These are phyloP conservation scores for Penicillium nordicum DNA, from an alignment of 2,329 filamentous ascomycete species.

Conservation along the genomic window DNA sequence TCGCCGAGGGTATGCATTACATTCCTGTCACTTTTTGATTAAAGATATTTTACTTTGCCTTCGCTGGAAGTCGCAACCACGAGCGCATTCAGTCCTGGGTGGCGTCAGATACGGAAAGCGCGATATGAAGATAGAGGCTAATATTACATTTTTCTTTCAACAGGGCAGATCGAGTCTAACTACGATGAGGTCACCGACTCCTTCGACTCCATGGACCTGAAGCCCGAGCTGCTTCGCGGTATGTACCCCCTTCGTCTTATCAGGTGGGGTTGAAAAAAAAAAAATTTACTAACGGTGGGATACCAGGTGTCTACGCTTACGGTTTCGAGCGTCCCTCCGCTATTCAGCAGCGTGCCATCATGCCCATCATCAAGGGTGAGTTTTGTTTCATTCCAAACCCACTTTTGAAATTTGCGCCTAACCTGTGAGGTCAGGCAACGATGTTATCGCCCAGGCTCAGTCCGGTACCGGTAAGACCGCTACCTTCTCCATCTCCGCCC, in stretches of 20 bases:
- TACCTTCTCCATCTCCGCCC: conserved; percentile 97
- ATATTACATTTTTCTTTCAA: conserved; percentile 24
- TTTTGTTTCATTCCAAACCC: conserved; percentile 8
- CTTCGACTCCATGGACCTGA: conserved; percentile 97
- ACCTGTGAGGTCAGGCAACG: conserved; percentile 62
- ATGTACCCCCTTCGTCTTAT: conserved; percentile 40
- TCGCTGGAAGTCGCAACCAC: neutral
- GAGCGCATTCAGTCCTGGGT: conserved; percentile 7
- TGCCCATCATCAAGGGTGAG: conserved; percentile 99
- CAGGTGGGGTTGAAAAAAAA: conserved; percentile 24
- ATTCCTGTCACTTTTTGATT: conserved; percentile 5
- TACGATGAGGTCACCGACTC: conserved; percentile 99
- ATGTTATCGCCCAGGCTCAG: conserved; percentile 99
- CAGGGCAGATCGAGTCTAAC: conserved; percentile 99
- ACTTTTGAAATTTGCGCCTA: conserved; percentile 8
- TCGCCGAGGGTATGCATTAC: conserved; percentile 77
- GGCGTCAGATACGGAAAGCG: conserved; percentile 3
- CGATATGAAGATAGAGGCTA: conserved; percentile 12
- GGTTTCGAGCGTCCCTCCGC: conserved; percentile 99
- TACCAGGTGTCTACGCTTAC: conserved; percentile 88
- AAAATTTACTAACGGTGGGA: conserved; percentile 26
- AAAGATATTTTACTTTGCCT: neutral
- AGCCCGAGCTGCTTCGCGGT: conserved; percentile 94
- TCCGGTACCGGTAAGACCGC: conserved; percentile 99
- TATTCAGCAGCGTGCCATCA: conserved; percentile 99